phyloP scores from a whole-genome alignment of 2,329 filamentous ascomycete genomes.

The Arthrobotrys pseudoclavata region DNA sequence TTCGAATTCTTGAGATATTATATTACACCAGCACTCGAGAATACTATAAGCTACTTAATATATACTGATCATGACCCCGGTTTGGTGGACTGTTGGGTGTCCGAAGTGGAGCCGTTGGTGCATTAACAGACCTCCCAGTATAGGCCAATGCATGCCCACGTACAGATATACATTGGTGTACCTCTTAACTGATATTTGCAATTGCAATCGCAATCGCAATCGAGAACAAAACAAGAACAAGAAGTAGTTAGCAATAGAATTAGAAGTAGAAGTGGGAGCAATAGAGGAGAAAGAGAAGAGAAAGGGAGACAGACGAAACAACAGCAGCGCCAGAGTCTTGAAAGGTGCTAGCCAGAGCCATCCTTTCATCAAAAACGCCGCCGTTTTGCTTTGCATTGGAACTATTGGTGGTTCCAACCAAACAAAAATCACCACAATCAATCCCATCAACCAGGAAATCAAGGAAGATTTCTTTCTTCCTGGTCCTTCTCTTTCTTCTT shows the following conservation, averaged over 20 bases:
- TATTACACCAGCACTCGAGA: neutral
- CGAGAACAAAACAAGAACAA: neutral
- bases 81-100: slow-evolving; percentile 39
- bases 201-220: slow-evolving; percentile 11
- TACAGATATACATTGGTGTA: neutral
- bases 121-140: slow-evolving; percentile 1
- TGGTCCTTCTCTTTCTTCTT: neutral
- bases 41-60: neutral
- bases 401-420: slow-evolving; percentile 7
- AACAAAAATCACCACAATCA: slow-evolving; percentile 29
- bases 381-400: neutral
- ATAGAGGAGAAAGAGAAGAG: slow-evolving; percentile 3
- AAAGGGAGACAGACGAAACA: slow-evolving; percentile 39
- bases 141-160: neutral
- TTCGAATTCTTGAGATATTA: slow-evolving; percentile 6
- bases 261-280: neutral
- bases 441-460: slow-evolving; percentile 8
- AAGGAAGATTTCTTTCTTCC: neutral
- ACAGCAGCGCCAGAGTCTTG: slow-evolving; percentile 39
- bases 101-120: slow-evolving; percentile 41
- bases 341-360: slow-evolving; percentile 7
- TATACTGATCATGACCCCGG: slow-evolving; percentile 31
- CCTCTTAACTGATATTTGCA: neutral
- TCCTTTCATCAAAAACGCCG: slow-evolving; percentile 31
- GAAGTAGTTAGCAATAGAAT: neutral